Percentiles rank a stretch among this genome's conserved stretches.
phyloP scores from a whole-genome alignment of 768 basidiomycete genomes.

The Exsudoporus frostii region DNA sequence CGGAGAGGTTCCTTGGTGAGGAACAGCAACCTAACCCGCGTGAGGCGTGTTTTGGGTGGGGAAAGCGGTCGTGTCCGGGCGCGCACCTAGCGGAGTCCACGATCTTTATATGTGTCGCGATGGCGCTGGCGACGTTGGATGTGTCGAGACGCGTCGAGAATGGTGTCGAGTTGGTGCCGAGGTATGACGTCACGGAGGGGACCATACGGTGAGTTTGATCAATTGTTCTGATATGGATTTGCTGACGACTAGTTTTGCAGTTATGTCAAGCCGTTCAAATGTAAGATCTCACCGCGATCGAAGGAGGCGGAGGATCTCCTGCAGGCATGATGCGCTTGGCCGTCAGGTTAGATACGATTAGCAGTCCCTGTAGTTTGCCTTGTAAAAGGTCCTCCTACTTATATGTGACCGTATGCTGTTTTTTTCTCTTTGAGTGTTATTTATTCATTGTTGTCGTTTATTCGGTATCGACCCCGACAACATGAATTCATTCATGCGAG shows the following conservation, averaged over 20 bases:
- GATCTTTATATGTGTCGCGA: conserved; percentile 7
- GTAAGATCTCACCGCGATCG: neutral
- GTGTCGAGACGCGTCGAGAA: conserved; percentile 4
- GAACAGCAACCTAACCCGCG: conserved; percentile 3
- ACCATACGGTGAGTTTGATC: neutral
- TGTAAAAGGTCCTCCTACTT: too few relatives aligned
- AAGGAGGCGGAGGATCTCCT: neutral
- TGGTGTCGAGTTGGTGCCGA: neutral
- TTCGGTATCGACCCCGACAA: too few relatives aligned
- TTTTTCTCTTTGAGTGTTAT: too few relatives aligned
- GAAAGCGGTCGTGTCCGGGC: conserved; percentile 9
- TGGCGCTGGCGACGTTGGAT: neutral
- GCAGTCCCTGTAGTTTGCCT: too few relatives aligned
- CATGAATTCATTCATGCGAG: too few relatives aligned
- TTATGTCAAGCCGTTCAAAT: conserved; percentile 11
- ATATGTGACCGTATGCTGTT: too few relatives aligned
- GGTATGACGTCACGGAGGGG: neutral
- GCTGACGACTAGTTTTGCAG: neutral
- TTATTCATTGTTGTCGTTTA: too few relatives aligned
- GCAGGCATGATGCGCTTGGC: neutral
- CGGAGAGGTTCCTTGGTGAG: conserved; percentile 9
- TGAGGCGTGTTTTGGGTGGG: conserved; percentile 14
- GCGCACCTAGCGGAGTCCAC: neutral
- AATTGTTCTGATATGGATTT: neutral
- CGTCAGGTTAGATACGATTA: too few relatives aligned